A percentile compares a stretch with the other conserved stretches of the same genome.
Conservation (phyloP, 208 protist species). For the Dictyostelium gargantuum region DNA sequence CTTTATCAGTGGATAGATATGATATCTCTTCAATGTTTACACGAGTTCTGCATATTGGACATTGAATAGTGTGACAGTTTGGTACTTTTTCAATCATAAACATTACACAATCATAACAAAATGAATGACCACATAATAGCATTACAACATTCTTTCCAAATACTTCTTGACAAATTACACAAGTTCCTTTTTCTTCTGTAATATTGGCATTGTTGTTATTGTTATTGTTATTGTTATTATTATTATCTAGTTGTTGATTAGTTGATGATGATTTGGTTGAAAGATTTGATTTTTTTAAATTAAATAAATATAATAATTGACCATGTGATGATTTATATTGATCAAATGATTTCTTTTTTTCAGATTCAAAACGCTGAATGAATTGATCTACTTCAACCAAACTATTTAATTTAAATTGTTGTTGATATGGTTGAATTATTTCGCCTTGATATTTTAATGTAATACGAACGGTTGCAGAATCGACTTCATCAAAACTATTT, state of each 20-base stretch:
- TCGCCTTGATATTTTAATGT: conserved; percentile 54
- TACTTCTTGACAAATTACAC: conserved; percentile 69
- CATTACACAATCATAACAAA: conserved; percentile 70
- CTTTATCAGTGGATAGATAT: conserved; percentile 22
- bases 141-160: conserved; percentile 55
- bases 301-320: conserved; percentile 45
- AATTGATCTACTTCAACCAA: neutral
- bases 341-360: conserved; percentile 32
- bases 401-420: neutral
- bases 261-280: neutral
- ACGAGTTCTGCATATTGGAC: conserved; percentile 64
- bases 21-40: conserved; percentile 63
- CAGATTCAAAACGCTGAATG: conserved; percentile 37
- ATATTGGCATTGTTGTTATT: neutral
- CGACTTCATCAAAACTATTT: conserved; percentile 64
- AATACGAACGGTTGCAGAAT: conserved; percentile 52
- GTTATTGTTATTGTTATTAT: neutral
- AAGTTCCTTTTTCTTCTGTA: conserved; percentile 9
- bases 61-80: conserved; percentile 62
- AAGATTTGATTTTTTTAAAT: conserved; percentile 24
- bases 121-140: conserved; percentile 66
- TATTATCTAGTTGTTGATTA: too few species aligned
- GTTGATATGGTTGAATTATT: conserved; percentile 4
- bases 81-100: conserved; percentile 63
- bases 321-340: conserved; percentile 14